phyloP scores from a whole-genome alignment of 1,284 basidiomycete genomes.

The Heterobasidion irregulare region DNA sequence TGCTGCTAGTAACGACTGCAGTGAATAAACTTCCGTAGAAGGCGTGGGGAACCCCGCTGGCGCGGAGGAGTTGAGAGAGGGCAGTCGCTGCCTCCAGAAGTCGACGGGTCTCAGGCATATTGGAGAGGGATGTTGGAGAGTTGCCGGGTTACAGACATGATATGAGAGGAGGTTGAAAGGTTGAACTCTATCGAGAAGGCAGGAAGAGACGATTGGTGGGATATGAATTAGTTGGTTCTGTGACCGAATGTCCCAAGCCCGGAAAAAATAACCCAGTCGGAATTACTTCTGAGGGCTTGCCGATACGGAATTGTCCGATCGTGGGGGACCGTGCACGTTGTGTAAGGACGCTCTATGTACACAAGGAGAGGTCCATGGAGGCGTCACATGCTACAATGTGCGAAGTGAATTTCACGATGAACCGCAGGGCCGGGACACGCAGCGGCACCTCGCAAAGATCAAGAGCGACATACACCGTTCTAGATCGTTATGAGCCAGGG shows the following conservation, averaged over 20 bases:
- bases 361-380: constrained; percentile 5
- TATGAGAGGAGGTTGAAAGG: constrained; percentile 13
- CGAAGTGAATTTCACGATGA: constrained; percentile 9
- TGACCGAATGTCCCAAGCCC: constrained; percentile 3
- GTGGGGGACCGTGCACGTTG: constrained; percentile 11
- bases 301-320: constrained; percentile 18
- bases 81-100: constrained; percentile 55
- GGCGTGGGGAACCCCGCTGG: constrained; percentile 49
- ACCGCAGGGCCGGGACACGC: not conserved
- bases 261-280: constrained; percentile 14
- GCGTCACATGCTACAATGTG: constrained; percentile 11
- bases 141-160: constrained; percentile 16
- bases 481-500: not conserved
- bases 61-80: constrained; percentile 46
- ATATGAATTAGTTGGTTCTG: constrained; percentile 7
- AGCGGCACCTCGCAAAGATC: not conserved
- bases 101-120: constrained; percentile 57
- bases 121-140: constrained; percentile 13
- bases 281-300: constrained; percentile 19
- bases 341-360: constrained; percentile 1
- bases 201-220: constrained; percentile 17
- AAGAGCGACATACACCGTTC: not conserved
- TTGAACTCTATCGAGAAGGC: constrained; percentile 19
- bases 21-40: constrained; percentile 60
- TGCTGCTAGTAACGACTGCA: constrained; percentile 45